Evolutionary conservation across 345 rosid genomes (phyloP).

Genomic region (Brassica juncea): DNA sequence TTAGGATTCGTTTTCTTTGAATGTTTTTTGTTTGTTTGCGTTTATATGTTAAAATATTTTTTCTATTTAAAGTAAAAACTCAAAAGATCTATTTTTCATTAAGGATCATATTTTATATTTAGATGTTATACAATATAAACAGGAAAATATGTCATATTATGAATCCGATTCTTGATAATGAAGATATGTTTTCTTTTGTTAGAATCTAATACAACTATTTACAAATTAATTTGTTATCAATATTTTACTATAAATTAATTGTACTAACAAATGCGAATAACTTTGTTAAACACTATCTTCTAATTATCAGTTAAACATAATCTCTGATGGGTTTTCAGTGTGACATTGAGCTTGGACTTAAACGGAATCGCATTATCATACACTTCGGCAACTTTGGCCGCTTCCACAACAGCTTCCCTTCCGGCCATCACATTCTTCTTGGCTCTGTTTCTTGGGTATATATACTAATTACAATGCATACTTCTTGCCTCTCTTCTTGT

Average conservation of each 20-base stretch:
- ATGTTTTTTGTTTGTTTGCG: background rate
- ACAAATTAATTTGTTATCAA: background rate
- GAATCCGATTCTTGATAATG: background rate
- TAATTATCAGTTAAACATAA: background rate
- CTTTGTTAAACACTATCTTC: background rate
- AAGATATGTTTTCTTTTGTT: background rate
- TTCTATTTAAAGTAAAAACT: background rate
- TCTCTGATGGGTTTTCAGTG: conserved; percentile 40
- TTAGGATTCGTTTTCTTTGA: background rate
- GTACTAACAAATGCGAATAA: background rate
- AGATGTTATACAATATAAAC: background rate
- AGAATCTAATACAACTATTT: background rate
- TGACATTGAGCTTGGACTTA: conserved; percentile 62
- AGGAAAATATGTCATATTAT: too few relatives aligned
- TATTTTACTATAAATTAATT: background rate
- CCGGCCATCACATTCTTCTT: conserved; percentile 92
- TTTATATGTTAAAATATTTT: background rate
- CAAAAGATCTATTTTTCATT: background rate
- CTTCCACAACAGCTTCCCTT: conserved; percentile 76
- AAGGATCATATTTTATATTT: background rate
- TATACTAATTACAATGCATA: conserved; percentile 33
- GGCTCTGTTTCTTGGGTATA: conserved; percentile 74
- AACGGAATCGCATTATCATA: conserved; percentile 72
- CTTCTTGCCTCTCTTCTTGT: conserved; percentile 60
- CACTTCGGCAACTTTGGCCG: conserved; percentile 84